phyloP scores from a whole-genome alignment of 306 rosid species.

The Sicyos edulis region DNA sequence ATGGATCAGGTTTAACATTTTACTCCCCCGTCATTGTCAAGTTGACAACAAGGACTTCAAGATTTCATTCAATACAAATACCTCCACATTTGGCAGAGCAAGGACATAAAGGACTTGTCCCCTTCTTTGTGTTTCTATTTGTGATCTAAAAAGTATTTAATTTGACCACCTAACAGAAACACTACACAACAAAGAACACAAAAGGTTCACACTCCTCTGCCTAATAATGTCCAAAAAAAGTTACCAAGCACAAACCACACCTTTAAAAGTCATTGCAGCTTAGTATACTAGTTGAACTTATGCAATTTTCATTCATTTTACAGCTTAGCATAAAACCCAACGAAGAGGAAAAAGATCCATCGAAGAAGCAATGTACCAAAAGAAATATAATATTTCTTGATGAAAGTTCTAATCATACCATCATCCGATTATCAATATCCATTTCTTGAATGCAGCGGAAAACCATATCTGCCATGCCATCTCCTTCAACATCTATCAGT shows the following conservation, averaged over 20 bases:
- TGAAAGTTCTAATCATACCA: conserved; percentile 44
- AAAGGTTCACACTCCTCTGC: neutral
- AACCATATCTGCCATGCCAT: conserved; percentile 99
- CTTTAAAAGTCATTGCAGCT: neutral
- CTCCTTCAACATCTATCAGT: conserved; percentile 97
- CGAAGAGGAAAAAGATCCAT: neutral
- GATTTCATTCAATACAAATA: neutral
- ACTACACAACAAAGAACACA: neutral
- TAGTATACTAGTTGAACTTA: neutral
- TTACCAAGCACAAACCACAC: neutral
- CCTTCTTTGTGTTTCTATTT: neutral
- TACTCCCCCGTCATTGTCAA: neutral
- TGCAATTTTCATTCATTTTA: neutral
- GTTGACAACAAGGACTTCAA: neutral
- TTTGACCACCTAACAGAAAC: neutral
- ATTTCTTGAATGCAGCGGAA: conserved; percentile 98
- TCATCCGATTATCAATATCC: conserved; percentile 99
- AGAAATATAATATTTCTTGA: neutral
- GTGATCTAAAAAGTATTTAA: neutral
- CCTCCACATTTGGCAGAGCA: neutral
- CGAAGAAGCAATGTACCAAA: neutral
- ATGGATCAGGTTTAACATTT: neutral
- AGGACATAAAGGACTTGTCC: neutral
- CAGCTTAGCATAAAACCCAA: neutral
- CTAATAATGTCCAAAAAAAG: neutral